Percentiles rank a stretch among this genome's conserved stretches.
These are phyloP conservation scores for Umbelopsis sp. DNA, from an alignment of 192 early-diverging fungal genomes.

Conservation along the genomic window DNA sequence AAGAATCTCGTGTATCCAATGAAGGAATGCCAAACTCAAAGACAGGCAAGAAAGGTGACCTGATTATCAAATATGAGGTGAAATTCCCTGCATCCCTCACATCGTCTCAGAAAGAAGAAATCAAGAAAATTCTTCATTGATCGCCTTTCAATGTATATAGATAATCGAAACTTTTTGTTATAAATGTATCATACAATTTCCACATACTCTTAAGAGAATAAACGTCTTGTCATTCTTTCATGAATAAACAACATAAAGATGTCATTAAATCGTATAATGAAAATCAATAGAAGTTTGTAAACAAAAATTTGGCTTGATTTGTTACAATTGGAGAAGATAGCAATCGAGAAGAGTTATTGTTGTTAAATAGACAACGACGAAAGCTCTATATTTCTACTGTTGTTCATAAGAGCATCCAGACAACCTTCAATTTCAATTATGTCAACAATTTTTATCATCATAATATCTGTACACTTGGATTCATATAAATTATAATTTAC, in stretches of 20 bases:
- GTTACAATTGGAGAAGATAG: too few relatives aligned
- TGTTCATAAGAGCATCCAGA: too few relatives aligned
- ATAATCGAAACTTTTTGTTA: slow-evolving; percentile 16
- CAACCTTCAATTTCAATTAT: too few relatives aligned
- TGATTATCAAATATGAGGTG: slow-evolving; percentile 80
- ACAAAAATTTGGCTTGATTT: too few relatives aligned
- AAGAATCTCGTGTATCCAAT: slow-evolving; percentile 69
- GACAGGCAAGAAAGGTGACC: slow-evolving; percentile 82
- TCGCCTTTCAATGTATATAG: slow-evolving; percentile 5
- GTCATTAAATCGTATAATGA: not conserved
- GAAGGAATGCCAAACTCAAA: slow-evolving; percentile 97
- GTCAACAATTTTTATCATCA: too few relatives aligned
- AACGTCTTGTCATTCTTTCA: not conserved
- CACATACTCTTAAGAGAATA: too few relatives aligned
- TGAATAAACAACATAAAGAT: not conserved
- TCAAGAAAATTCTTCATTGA: slow-evolving; percentile 48
- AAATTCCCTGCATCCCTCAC: slow-evolving; percentile 76
- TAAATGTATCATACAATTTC: slow-evolving; percentile 1
- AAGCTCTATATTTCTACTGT: too few relatives aligned
- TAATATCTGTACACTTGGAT: not conserved
- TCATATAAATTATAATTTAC: not conserved
- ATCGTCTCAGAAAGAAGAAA: slow-evolving; percentile 68
- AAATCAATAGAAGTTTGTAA: too few relatives aligned
- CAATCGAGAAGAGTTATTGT: too few relatives aligned
- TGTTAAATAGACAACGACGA: too few relatives aligned